These are phyloP conservation scores for Aspergillus homomorphus DNA, from an alignment of 495 filamentous ascomycete species.

Conservation along the genomic window DNA sequence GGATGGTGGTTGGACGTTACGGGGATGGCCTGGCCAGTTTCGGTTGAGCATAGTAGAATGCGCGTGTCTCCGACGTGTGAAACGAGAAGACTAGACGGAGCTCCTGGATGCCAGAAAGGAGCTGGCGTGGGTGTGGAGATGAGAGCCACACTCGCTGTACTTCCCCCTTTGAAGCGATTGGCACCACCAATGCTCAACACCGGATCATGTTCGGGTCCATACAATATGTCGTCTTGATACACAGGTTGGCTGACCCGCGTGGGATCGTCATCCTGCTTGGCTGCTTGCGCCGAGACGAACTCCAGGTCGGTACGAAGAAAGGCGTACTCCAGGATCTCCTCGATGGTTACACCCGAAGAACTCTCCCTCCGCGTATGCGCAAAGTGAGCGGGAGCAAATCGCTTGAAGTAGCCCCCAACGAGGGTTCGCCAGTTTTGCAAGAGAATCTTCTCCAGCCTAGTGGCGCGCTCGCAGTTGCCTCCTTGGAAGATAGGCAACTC, in stretches of 20 bases:
- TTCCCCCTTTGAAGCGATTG: constrained; percentile 85
- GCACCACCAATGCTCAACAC: constrained; percentile 60
- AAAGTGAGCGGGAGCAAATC: constrained; percentile 76
- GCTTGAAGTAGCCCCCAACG: constrained; percentile 89
- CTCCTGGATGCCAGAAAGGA: constrained; percentile 91
- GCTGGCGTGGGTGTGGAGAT: constrained; percentile 87
- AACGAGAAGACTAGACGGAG: constrained; percentile 76
- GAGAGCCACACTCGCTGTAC: constrained; percentile 82
- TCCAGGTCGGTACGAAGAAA: constrained; percentile 91
- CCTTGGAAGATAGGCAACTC: constrained; percentile 40
- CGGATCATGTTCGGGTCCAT: constrained; percentile 57
- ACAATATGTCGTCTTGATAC: constrained; percentile 76
- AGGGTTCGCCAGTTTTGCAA: constrained; percentile 75
- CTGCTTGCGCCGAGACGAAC: constrained; percentile 82
- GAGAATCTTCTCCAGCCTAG: constrained; percentile 61
- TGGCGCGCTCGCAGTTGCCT: constrained; percentile 33
- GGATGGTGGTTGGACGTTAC: constrained; percentile 89
- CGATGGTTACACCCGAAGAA: constrained; percentile 37
- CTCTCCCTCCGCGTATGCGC: constrained; percentile 29
- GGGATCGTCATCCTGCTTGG: constrained; percentile 66
- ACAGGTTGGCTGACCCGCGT: constrained; percentile 67
- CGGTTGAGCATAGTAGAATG: constrained; percentile 78
- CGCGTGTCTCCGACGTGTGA: constrained; percentile 93
- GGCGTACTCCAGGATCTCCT: constrained; percentile 70
- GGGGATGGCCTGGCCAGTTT: constrained; percentile 71